Conservation (phyloP, 1,284 basidiomycete species). For the Cryptococcus sp. region DNA sequence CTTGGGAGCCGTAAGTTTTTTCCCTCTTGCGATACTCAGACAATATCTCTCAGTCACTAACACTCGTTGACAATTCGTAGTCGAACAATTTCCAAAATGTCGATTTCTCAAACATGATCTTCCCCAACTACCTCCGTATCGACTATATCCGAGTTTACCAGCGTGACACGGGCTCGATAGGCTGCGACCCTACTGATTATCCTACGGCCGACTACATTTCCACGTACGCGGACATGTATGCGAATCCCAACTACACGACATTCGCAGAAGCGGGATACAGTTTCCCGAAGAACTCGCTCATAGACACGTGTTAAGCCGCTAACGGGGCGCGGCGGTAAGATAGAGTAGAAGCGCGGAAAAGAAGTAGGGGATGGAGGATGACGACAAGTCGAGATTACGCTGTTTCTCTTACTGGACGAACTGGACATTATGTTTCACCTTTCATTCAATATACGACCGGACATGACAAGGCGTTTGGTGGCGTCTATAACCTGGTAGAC, state of each 20-base stretch:
- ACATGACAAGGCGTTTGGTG: too few relatives aligned
- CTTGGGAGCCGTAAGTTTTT: conserved; percentile 22
- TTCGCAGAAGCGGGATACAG: conserved; percentile 47
- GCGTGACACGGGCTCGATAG: conserved; percentile 50
- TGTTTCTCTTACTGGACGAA: too few relatives aligned
- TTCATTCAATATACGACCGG: too few relatives aligned
- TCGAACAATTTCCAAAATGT: conserved; percentile 55
- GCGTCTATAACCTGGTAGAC: too few relatives aligned
- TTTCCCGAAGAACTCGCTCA: conserved; percentile 50
- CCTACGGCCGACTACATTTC: conserved; percentile 51
- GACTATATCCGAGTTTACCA: conserved; percentile 58
- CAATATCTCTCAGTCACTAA: background rate
- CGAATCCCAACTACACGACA: conserved; percentile 52
- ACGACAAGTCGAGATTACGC: background rate
- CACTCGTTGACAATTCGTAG: conserved; percentile 11
- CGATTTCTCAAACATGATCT: conserved; percentile 48
- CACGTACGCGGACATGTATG: conserved; percentile 40
- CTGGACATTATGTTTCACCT: too few relatives aligned
- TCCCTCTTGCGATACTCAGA: conserved; percentile 31
- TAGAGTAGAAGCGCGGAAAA: too few relatives aligned
- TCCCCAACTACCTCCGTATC: conserved; percentile 54
- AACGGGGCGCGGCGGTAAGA: background rate
- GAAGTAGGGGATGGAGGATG: background rate
- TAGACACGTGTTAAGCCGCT: conserved; percentile 32
- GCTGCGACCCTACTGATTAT: conserved; percentile 44